Evolutionary conservation across 768 basidiomycete species (phyloP).

Genomic region (Panaeolus papilionaceus): DNA sequence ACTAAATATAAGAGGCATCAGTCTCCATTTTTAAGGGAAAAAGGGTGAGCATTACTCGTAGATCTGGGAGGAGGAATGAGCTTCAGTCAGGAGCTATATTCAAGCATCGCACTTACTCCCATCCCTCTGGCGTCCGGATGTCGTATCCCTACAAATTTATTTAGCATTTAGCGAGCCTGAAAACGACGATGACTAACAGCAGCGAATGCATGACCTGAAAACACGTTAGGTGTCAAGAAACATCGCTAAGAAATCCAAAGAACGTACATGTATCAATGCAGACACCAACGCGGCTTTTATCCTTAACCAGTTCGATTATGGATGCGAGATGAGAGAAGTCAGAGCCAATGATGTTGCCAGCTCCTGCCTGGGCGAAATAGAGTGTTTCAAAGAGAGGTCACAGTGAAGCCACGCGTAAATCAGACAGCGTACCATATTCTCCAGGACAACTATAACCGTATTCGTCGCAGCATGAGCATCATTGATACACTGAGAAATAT

Average conservation of each 20-base stretch:
- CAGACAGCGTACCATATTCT: constrained; percentile 72
- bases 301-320: constrained; percentile 73
- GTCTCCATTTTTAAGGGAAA: neutral
- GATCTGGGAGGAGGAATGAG: constrained; percentile 24
- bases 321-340: constrained; percentile 68
- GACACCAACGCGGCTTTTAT: constrained; percentile 79
- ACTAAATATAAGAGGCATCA: constrained; percentile 43
- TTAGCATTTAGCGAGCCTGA: neutral
- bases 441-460: constrained; percentile 68
- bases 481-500: constrained; percentile 78
- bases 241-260: neutral
- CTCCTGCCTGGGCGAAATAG: constrained; percentile 61
- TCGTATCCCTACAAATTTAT: constrained; percentile 69
- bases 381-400: neutral
- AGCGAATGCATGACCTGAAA: constrained; percentile 75
- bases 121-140: constrained; percentile 72
- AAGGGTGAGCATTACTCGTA: constrained; percentile 28
- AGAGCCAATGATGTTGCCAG: constrained; percentile 80
- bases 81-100: neutral
- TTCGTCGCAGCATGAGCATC: constrained; percentile 67
- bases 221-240: neutral
- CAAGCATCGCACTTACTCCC: constrained; percentile 58
- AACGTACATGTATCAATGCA: constrained; percentile 84
- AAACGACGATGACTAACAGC: constrained; percentile 53
- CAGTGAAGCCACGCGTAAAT: neutral